Base-by-base conservation (phyloP, 768 basidiomycete species). In the Heimioporus sp. region DNA sequence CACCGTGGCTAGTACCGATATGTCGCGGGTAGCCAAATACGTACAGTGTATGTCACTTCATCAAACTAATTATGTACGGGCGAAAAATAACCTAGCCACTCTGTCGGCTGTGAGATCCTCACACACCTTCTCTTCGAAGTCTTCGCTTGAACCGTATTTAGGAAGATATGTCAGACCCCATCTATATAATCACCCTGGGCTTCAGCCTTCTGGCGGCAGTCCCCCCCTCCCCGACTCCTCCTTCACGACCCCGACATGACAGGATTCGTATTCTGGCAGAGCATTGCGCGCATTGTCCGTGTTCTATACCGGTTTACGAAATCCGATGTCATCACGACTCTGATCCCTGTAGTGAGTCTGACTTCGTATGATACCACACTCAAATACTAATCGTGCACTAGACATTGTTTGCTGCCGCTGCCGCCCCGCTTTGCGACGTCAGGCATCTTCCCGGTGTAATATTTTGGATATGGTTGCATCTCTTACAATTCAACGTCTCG, bases 391-490 rank as follows among this genome's bases (percentile, higher is more conserved):
- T n/a, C 5, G 36, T 38, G 5, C 5, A 9, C 21, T 50, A 75
- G 74, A 71, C 68, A 1, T 47, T 72, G 36, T 73, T 75, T 41
- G 63, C 74, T 5, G 40, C 40, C 1, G 62, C 64, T 5, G 62
- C 71, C 0, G 73, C 74, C 4, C 73, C 75, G 2, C 48, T 71
- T 2, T 59, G 57, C 19, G 54, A 58, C 32, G 8, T 61, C 24
- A 41, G 43, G 3, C 61, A 47, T 1, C 39, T 72, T 5, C 48
- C 64, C 12, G 61, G 71, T 32, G 63, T 70, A 12, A 57, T 74
- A 35, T 57, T 73, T 35, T 80, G 78, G 78, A 72, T 76, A 11
- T 77, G 72, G 70, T 53, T 78, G 6, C 79, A 80, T 54, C 65
- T 77, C 28, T 63, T 80, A 7, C 75, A 76, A 37, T 76, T 74